Conservation (phyloP, 768 basidiomycete species). For the Mrakia gelida region DNA sequence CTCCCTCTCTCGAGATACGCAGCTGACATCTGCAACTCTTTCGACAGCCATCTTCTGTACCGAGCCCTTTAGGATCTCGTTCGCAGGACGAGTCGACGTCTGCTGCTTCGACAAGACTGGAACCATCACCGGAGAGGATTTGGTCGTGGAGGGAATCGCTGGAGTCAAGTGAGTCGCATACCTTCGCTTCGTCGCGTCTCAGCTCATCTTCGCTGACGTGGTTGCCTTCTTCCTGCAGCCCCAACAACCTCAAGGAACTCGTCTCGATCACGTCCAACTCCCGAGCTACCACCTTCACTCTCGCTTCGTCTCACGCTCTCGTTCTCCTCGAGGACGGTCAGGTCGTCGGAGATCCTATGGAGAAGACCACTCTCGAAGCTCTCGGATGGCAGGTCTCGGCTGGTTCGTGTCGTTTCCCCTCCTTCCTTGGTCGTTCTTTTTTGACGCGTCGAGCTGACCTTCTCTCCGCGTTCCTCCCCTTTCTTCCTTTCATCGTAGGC, state of each 20-base stretch:
- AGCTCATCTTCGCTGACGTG: not conserved
- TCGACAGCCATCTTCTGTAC: constrained; percentile 91
- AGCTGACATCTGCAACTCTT: no score
- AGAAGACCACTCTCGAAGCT: constrained; percentile 88
- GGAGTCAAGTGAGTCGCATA: constrained; percentile 70
- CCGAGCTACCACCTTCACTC: constrained; percentile 73
- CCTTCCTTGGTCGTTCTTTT: not conserved
- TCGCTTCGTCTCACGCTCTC: constrained; percentile 91
- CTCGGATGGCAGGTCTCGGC: constrained; percentile 74
- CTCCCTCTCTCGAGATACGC: not conserved
- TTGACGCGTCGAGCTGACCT: not conserved
- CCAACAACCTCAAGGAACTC: constrained; percentile 59
- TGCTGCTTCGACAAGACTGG: constrained; percentile 99
- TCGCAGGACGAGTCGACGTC: constrained; percentile 89
- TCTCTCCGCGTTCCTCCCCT: not conserved
- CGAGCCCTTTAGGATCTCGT: constrained; percentile 96
- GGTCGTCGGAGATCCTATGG: constrained; percentile 97
- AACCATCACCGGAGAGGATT: constrained; percentile 91
- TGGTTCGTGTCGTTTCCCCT: constrained; percentile 49
- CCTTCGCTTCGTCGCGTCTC: not conserved
- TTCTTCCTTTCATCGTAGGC: constrained; percentile 44
- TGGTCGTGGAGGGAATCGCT: constrained; percentile 88
- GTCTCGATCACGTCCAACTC: constrained; percentile 71
- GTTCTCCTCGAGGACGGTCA: constrained; percentile 91
- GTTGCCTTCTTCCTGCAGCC: constrained; percentile 46